Evolutionary conservation across 805 yeast genomes (phyloP).

Genomic region (Kluyveromyces aestuarii): DNA sequence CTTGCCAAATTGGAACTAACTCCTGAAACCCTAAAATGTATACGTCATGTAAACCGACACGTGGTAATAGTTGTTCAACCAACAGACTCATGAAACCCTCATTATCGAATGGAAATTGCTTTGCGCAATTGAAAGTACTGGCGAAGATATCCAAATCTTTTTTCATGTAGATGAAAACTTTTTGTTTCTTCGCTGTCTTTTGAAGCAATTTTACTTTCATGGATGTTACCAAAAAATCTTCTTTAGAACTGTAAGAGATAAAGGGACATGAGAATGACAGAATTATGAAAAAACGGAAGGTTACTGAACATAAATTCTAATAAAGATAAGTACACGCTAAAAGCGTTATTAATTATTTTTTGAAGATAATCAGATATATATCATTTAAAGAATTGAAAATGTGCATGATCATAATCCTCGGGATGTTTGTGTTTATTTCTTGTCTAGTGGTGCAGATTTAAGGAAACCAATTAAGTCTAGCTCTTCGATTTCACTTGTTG

Average conservation of each 20-base stretch:
- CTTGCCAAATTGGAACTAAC: conserved; percentile 46
- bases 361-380: no score
- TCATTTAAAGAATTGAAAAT: no score
- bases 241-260: no score
- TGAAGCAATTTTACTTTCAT: no score
- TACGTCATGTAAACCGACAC: conserved; percentile 25
- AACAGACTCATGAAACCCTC: conserved; percentile 25
- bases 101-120: conserved; percentile 31
- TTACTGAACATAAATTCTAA: no score
- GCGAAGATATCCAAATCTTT: conserved; percentile 15
- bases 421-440: background rate
- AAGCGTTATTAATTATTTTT: no score
- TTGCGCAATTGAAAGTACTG: conserved; percentile 51
- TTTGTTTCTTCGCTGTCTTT: no score
- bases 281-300: no score
- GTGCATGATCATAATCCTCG: background rate
- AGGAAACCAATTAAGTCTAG: background rate
- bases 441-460: background rate
- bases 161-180: background rate
- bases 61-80: conserved; percentile 30
- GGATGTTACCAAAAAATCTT: no score
- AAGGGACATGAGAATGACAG: no score
- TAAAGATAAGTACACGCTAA: no score
- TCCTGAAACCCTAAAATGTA: conserved; percentile 64
- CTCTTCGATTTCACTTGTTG: background rate